These are phyloP conservation scores for Lactifluus subvellereus DNA, from an alignment of 768 basidiomycete species.

Conservation along the genomic window DNA sequence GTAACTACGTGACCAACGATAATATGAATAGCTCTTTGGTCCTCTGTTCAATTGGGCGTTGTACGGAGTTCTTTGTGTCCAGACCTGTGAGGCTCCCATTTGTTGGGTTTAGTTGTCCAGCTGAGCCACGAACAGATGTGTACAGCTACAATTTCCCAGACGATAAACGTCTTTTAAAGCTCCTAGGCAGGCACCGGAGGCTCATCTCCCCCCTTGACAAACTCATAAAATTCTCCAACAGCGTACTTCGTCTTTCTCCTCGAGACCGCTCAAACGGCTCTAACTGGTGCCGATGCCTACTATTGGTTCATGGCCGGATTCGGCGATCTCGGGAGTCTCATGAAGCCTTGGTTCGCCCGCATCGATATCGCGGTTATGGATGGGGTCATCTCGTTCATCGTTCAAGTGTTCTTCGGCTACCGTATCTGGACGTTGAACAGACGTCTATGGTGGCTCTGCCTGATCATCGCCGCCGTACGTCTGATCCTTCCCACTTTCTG, in stretches of 20 bases:
- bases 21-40: constrained; percentile 1
- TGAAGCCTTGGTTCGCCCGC: neutral
- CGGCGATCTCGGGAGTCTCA: neutral
- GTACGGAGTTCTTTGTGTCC: constrained; percentile 7
- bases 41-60: constrained; percentile 9
- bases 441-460: constrained; percentile 5
- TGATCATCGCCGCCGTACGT: constrained; percentile 3
- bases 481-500: neutral
- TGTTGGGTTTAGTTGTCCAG: too few species aligned
- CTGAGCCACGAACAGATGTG: neutral
- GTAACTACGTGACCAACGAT: neutral
- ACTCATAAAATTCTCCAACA: neutral
- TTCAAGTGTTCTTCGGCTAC: constrained; percentile 11
- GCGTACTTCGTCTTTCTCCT: constrained; percentile 8
- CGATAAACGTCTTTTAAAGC: neutral
- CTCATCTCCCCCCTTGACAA: neutral
- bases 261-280: constrained; percentile 4
- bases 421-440: constrained; percentile 13
- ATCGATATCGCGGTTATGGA: constrained; percentile 7
- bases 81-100: neutral
- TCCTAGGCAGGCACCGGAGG: neutral
- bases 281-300: constrained; percentile 5
- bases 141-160: constrained; percentile 12
- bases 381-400: too few species aligned
- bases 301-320: constrained; percentile 16